A percentile compares a stretch with the other conserved stretches of the same genome.
Evolutionary conservation across 176 grass and related monocot species (phyloP).

Genomic region (Lolium perenne): DNA sequence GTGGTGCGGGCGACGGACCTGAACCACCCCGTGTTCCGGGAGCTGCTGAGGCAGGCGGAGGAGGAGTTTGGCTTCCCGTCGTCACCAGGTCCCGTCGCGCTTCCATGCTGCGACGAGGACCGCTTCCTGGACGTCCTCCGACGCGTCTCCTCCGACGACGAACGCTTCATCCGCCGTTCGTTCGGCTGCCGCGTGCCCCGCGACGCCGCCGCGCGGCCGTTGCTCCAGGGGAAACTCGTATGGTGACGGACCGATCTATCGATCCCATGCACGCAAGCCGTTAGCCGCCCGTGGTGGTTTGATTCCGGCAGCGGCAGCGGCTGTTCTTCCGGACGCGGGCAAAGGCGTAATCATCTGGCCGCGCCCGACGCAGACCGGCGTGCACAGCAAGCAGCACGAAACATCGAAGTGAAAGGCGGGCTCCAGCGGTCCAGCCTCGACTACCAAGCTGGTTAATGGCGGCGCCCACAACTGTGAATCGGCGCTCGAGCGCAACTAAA

Average conservation of each 20-base stretch:
- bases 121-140: slow-evolving; percentile 82
- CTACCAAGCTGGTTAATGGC: not conserved
- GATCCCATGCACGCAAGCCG: not conserved
- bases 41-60: slow-evolving; percentile 84
- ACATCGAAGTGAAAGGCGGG: not conserved
- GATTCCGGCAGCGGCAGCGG: not conserved
- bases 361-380: not conserved
- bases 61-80: slow-evolving; percentile 85
- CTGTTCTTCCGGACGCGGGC: too few relatives aligned
- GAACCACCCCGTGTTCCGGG: slow-evolving; percentile 86
- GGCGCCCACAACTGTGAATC: not conserved
- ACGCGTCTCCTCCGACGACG: slow-evolving; percentile 55
- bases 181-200: too few relatives aligned
- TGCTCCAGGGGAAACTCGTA: too few relatives aligned
- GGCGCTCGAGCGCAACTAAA: not conserved
- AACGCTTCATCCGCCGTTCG: too few relatives aligned
- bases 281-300: not conserved
- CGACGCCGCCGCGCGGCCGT: too few relatives aligned
- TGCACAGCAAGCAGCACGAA: not conserved
- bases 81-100: slow-evolving; percentile 61
- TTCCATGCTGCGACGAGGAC: slow-evolving; percentile 90
- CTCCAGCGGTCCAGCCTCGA: not conserved
- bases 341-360: too few relatives aligned
- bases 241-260: too few relatives aligned
- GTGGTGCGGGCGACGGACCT: slow-evolving; percentile 83